Conservation (phyloP, 768 basidiomycete genomes). For the Chiua virens region DNA sequence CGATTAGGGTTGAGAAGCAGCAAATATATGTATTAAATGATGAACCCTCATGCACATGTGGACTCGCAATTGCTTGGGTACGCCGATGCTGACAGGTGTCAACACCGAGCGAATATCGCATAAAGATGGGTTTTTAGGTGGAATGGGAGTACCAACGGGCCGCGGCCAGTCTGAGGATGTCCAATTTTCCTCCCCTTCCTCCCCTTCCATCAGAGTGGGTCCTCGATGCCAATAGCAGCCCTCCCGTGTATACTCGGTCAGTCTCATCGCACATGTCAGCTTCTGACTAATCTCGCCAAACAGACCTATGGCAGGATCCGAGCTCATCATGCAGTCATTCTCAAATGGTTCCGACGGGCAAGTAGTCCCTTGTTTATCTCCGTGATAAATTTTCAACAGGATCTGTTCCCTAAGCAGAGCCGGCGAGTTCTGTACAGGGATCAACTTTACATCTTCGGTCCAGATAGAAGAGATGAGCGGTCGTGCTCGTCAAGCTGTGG, state of each 20-base stretch:
- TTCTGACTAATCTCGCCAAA: too few species aligned
- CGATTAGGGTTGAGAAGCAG: too few species aligned
- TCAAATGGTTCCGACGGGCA: conserved; percentile 15
- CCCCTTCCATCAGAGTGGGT: conserved; percentile 1
- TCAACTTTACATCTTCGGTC: conserved; percentile 16
- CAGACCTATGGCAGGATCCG: conserved; percentile 18
- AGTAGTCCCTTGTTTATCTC: conserved; percentile 1
- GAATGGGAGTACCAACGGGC: too few species aligned
- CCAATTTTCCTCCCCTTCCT: too few species aligned
- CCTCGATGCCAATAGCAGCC: conserved; percentile 5
- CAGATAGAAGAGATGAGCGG: conserved; percentile 2
- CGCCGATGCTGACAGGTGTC: too few species aligned
- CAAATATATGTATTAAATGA: too few species aligned
- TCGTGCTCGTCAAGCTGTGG: conserved; percentile 11
- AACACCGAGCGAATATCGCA: too few species aligned
- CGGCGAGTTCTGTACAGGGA: conserved; percentile 18
- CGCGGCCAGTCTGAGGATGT: too few species aligned
- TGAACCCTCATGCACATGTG: too few species aligned
- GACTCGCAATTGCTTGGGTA: too few species aligned
- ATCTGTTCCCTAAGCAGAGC: too few species aligned
- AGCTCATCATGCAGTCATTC: conserved; percentile 10
- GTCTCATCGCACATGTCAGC: background rate
- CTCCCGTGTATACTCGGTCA: conserved; percentile 18
- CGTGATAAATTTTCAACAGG: conserved; percentile 8
- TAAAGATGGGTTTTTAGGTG: too few species aligned